Evolutionary conservation across 2,329 filamentous ascomycete species (phyloP), one percentile per base, ranked within the genome.

Genomic region (Epichloe scottii): DNA sequence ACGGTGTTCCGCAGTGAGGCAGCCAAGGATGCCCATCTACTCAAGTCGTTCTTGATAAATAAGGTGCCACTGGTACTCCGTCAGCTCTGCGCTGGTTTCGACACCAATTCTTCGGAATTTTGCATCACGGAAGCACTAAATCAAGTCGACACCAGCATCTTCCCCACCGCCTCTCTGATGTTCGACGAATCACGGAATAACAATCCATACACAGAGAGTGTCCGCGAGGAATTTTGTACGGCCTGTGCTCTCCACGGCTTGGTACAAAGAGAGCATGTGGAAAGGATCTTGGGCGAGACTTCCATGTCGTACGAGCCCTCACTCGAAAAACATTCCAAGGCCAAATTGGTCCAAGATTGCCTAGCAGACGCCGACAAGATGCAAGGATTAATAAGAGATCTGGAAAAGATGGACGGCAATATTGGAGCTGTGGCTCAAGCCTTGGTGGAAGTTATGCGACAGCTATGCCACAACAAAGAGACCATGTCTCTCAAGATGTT

Each of bases 391-490:
- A 80, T 96, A 40, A 79, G 82, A 39, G 89, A 95, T 59, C 73
- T 98, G 23, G 89, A 95, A 51, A 85, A 84, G 48, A 89, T 93
- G 77, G 88, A 95, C 60, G 91, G 91, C 1, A 96, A 96, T 64
- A 88, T 88, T 2, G 89, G 87, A 2, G 88, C 89, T 2, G 87
- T 94, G 17, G 86, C 85, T 48, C 82, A 84, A 54, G 90, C 89
- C 3, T 72, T 90, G 43, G 79, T 82, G 39, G 85, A 88, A 71
- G 83, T 87, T 34, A 77, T 89, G 59, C 74, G 78, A 21, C 79
- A 81, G 56, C 74, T 89, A 15, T 90, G 85, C 59, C 72, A 74
- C 17, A 83, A 77, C 45, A 87, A 85, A 58, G 87, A 89, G 58
- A 91, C 87, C 0, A 87, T 88, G 77, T 78, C 84, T n/a, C 67